Percentiles rank a stretch among this genome's conserved stretches.
phyloP scores from a whole-genome alignment of 768 basidiomycete genomes.

The Roridomyces roridus region DNA sequence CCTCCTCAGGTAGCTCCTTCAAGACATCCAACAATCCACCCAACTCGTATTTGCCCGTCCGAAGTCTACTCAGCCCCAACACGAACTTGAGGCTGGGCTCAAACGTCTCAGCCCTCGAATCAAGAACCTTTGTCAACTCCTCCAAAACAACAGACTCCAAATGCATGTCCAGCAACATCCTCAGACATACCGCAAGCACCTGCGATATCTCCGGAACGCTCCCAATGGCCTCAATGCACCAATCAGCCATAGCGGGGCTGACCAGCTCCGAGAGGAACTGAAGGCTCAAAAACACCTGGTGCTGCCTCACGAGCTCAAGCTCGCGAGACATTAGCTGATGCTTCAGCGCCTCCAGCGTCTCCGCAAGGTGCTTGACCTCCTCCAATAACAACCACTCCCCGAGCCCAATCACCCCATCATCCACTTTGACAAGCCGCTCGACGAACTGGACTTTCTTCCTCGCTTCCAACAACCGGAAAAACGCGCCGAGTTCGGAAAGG shows the following conservation, averaged over 20 bases:
- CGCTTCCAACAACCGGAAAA: constrained; percentile 63
- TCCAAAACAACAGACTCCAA: constrained; percentile 52
- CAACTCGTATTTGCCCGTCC: constrained; percentile 29
- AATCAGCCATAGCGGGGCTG: constrained; percentile 41
- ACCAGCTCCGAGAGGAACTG: constrained; percentile 55
- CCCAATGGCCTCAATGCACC: constrained; percentile 51
- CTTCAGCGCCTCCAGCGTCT: constrained; percentile 42
- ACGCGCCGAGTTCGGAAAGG: constrained; percentile 57
- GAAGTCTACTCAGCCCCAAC: constrained; percentile 38
- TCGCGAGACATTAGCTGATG: constrained; percentile 36
- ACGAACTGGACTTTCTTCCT: constrained; percentile 61
- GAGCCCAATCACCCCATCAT: constrained; percentile 59
- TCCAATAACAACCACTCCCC: constrained; percentile 76
- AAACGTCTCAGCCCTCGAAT: constrained; percentile 23
- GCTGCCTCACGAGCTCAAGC: no score
- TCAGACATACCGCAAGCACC: constrained; percentile 48
- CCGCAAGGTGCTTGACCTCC: constrained; percentile 60
- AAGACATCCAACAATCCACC: constrained; percentile 17
- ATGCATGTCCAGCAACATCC: constrained; percentile 52
- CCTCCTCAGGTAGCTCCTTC: constrained; percentile 15
- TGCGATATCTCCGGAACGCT: constrained; percentile 48
- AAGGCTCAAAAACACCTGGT: no score
- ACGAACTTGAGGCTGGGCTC: constrained; percentile 39
- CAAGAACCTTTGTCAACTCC: constrained; percentile 35
- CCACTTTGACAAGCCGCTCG: constrained; percentile 59